A percentile compares a stretch with the other conserved stretches of the same genome.
Conservation (phyloP, 768 basidiomycete genomes). For the Tylopilus plumbeoviolaceoides region DNA sequence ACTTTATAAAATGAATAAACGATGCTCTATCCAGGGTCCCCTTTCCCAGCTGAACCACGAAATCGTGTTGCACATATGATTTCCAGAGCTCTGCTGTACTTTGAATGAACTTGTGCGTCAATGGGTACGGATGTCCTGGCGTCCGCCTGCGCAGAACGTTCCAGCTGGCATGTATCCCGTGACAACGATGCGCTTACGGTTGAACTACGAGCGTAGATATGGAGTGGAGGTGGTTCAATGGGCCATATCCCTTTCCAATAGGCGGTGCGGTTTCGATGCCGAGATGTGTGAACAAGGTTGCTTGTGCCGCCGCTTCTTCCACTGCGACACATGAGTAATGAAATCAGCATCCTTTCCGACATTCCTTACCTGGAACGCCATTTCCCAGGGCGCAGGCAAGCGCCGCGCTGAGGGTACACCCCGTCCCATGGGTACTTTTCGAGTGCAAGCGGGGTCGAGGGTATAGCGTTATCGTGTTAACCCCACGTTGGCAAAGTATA, state of each 20-base stretch:
- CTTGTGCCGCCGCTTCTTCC: conserved; percentile 53
- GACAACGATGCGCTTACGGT: conserved; percentile 40
- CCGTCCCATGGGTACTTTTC: conserved; percentile 84
- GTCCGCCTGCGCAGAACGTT: conserved; percentile 45
- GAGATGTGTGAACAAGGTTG: conserved; percentile 65
- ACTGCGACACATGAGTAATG: conserved; percentile 34
- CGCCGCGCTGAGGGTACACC: conserved; percentile 87
- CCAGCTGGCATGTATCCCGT: not conserved
- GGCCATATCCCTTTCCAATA: conserved; percentile 76
- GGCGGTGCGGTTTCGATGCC: conserved; percentile 67
- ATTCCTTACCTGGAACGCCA: conserved; percentile 36
- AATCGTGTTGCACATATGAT: conserved; percentile 78
- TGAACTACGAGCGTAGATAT: conserved; percentile 47
- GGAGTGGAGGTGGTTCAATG: conserved; percentile 81
- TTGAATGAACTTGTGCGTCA: conserved; percentile 61
- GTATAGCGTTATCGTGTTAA: conserved; percentile 44
- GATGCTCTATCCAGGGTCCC: conserved; percentile 62
- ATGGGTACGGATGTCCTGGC: conserved; percentile 57
- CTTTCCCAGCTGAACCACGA: conserved; percentile 69
- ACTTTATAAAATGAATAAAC: conserved; percentile 88
- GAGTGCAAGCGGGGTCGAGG: conserved; percentile 61
- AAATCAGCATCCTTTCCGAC: not conserved
- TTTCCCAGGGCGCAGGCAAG: conserved; percentile 64
- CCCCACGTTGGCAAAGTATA: conserved; percentile 43
- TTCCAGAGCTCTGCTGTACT: conserved; percentile 58